Percentiles rank a stretch among this genome's conserved stretches.
phyloP scores from a whole-genome alignment of 2,329 filamentous ascomycete genomes.

The Amauroascus niger region DNA sequence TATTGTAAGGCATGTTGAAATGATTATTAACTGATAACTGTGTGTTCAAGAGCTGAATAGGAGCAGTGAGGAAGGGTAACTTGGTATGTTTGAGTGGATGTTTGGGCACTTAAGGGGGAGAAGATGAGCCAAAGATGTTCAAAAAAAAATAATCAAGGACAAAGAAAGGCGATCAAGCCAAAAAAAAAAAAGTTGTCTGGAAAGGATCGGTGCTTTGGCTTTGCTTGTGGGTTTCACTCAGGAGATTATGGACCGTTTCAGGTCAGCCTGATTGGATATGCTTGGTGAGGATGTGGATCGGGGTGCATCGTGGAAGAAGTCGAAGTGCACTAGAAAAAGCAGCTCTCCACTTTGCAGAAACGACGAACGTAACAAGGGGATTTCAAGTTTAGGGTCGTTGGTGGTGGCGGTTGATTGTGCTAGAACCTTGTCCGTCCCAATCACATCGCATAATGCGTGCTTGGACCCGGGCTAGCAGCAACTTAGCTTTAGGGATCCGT shows the following conservation, averaged over 20 bases:
- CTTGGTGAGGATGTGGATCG: slow-evolving; percentile 5
- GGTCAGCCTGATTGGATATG: slow-evolving; percentile 11
- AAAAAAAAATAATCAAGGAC: slow-evolving; percentile 12
- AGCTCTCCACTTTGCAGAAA: slow-evolving; percentile 10
- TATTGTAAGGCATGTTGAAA: slow-evolving; percentile 79
- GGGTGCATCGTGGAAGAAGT: slow-evolving; percentile 11
- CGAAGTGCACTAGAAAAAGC: slow-evolving; percentile 11
- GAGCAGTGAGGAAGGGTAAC: slow-evolving; percentile 19
- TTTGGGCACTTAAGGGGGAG: slow-evolving; percentile 6
- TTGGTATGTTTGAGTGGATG: slow-evolving; percentile 6
- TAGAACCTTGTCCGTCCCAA: slow-evolving; percentile 11
- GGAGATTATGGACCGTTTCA: slow-evolving; percentile 13
- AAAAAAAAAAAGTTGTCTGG: slow-evolving; percentile 12
- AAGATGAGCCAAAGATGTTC: slow-evolving; percentile 7
- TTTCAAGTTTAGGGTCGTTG: slow-evolving; percentile 1
- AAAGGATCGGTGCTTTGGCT: slow-evolving; percentile 10
- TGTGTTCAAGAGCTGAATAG: slow-evolving; percentile 22
- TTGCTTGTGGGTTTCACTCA: slow-evolving; percentile 16
- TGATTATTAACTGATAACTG: slow-evolving; percentile 9
- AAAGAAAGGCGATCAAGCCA: slow-evolving; percentile 9
- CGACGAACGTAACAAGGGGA: slow-evolving; percentile 7
- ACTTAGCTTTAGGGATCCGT: slow-evolving; percentile 1
- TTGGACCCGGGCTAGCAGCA: slow-evolving; percentile 1
- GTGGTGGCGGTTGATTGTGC: slow-evolving; percentile 7
- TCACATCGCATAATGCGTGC: slow-evolving; percentile 9